These are phyloP conservation scores for Quercus bicolor DNA, from an alignment of 306 rosid genomes.

Conservation along the genomic window DNA sequence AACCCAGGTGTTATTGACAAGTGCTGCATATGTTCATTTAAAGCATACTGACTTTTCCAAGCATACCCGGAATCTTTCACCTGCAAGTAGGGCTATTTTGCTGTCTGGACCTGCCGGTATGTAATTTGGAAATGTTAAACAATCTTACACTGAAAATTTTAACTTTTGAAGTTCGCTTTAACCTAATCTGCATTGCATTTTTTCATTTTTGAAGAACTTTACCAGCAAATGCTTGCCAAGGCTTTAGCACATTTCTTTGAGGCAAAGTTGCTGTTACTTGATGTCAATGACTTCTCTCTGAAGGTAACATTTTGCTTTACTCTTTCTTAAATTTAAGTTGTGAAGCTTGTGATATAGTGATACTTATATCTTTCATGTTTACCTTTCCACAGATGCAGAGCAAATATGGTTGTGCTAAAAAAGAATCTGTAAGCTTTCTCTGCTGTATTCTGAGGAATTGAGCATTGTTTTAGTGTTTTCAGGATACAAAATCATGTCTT, in stretches of 20 bases:
- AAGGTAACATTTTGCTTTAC: slow-evolving; percentile 47
- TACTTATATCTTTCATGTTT: slow-evolving; percentile 26
- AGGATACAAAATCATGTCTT: not conserved
- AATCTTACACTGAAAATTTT: not conserved
- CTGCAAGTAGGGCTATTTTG: slow-evolving; percentile 82
- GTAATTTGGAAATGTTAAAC: slow-evolving; percentile 1
- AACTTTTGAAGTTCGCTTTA: not conserved
- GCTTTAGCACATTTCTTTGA: slow-evolving; percentile 78
- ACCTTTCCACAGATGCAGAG: slow-evolving; percentile 65
- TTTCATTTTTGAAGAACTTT: slow-evolving; percentile 50
- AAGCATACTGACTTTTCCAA: slow-evolving; percentile 62
- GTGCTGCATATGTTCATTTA: slow-evolving; percentile 75
- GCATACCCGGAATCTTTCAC: slow-evolving; percentile 86
- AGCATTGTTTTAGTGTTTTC: not conserved
- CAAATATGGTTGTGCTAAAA: slow-evolving; percentile 71
- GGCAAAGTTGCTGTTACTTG: slow-evolving; percentile 76
- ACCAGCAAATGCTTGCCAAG: slow-evolving; percentile 83
- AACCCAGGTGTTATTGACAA: slow-evolving; percentile 64
- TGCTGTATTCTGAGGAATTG: not conserved
- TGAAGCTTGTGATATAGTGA: not conserved
- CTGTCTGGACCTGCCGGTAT: slow-evolving; percentile 89
- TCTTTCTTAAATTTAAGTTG: slow-evolving; percentile 6
- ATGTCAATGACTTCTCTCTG: slow-evolving; percentile 64
- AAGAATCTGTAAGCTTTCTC: slow-evolving; percentile 55
- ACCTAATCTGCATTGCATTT: slow-evolving; percentile 4